Evolutionary conservation across 768 basidiomycete genomes (phyloP), one percentile per base, ranked within the genome.

Genomic region (Tulasnella sp.): DNA sequence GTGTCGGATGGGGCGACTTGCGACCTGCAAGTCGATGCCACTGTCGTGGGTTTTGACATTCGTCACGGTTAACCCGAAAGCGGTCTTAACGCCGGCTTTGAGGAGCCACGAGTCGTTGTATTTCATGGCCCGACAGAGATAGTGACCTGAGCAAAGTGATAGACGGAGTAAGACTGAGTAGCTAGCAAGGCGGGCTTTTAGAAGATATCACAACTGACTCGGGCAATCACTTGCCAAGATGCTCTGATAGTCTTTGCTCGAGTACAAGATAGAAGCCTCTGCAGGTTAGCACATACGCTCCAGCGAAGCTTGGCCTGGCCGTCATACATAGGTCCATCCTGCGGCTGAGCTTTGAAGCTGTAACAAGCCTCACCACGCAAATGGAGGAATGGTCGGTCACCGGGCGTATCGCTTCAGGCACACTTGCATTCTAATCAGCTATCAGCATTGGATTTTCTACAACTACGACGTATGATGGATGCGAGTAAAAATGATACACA

Each of bases 31-130:
- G 79, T 89, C 86, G 80, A 90, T 88, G 0, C 87, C 88, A 44
- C 86, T 84, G 18, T 84, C 84, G 70, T 87, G 55, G 20, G 55
- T 57, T 9, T 57, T 57, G 1, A 57, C 55, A 23, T 89, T 87
- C 40, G 88, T 88, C 44, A 90, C 90, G 81, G 92, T 89, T 55
- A 92, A 85, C 40, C 88, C 91, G 77, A 89, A 90, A 78, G 86
- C 86, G 13, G 90, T 86, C 81, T 88, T 90, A 77, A 90, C 88
- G 51, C 89, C 91, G 79, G 87, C 85, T 81, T 90, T 90, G 80
- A 90, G 83, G 32, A 91, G 86, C 91, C 90, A 92, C 81, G 91
- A 90, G 84, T 92, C 91, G 86, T 88, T 91, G 85, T 91, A 91
- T 82, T 88, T 90, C 91, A 91, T 92, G 55, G 35, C 35, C 35